A percentile compares a stretch with the other conserved stretches of the same genome.
Evolutionary conservation across 805 yeast species (phyloP).

Genomic region (Candida koratica): DNA sequence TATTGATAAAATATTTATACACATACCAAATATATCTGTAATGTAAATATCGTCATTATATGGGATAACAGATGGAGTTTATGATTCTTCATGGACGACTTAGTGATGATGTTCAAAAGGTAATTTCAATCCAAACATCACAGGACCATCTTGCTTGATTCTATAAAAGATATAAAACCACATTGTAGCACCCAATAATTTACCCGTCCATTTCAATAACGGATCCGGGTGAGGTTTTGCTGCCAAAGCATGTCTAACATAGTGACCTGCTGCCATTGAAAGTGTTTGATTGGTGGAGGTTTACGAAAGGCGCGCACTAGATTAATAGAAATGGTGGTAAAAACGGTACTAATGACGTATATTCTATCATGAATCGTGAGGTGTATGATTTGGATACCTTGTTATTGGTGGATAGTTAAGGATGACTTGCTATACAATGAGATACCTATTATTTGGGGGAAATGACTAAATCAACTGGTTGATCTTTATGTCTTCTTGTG

Average conservation of each 20-base stretch:
- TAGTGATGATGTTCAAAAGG: slow-evolving; percentile 36
- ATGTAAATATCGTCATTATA: no score
- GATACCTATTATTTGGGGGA: no score
- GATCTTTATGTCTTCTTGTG: slow-evolving; percentile 12
- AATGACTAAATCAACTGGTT: slow-evolving; percentile 7
- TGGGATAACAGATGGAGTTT: no score
- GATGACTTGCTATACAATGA: no score
- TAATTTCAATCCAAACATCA: slow-evolving; percentile 47
- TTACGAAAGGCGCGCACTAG: slow-evolving; percentile 4
- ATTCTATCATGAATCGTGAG: slow-evolving; percentile 6
- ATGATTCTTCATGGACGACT: no score
- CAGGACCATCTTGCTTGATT: slow-evolving; percentile 66
- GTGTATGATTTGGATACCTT: slow-evolving; percentile 2
- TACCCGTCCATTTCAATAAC: slow-evolving; percentile 55
- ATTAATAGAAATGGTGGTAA: no score
- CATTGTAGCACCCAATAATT: slow-evolving; percentile 76
- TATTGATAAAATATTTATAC: no score
- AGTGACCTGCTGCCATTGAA: slow-evolving; percentile 39
- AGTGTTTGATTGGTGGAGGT: slow-evolving; percentile 9
- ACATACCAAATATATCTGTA: no score
- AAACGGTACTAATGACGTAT: slow-evolving; percentile 1
- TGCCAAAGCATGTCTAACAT: slow-evolving; percentile 55
- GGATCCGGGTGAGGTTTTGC: slow-evolving; percentile 64
- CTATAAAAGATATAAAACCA: slow-evolving; percentile 88
- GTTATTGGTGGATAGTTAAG: no score